phyloP scores from a whole-genome alignment of 495 filamentous ascomycete species.

The Neurospora pannonica region DNA sequence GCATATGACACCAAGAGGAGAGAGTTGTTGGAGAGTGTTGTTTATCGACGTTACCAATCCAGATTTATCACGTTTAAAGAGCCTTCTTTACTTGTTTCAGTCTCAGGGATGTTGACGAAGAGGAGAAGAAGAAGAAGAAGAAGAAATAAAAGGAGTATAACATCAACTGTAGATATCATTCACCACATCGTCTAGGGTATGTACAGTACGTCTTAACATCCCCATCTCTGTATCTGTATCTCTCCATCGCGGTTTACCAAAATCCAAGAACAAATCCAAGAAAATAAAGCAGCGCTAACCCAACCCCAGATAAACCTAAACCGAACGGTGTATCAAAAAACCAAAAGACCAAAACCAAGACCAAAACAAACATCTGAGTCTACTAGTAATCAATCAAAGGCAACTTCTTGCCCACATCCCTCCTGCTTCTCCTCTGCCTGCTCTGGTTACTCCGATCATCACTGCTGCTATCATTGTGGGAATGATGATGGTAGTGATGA shows the following conservation, averaged over 20 bases:
- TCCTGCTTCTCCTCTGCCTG: constrained; percentile 39
- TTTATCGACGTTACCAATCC: too few species aligned
- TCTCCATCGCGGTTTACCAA: not conserved
- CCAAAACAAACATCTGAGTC: not conserved
- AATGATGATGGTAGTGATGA: constrained; percentile 26
- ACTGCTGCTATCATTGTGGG: not conserved
- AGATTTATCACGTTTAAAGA: not conserved
- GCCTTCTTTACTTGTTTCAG: not conserved
- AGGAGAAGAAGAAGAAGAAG: not conserved
- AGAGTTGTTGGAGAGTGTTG: too few species aligned
- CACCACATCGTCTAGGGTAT: not conserved
- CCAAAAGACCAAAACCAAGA: not conserved
- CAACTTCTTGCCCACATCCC: constrained; percentile 73
- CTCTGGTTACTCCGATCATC: constrained; percentile 30
- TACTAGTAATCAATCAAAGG: constrained; percentile 63
- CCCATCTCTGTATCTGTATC: not conserved
- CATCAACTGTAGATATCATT: not conserved
- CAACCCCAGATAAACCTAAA: not conserved
- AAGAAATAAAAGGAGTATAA: not conserved
- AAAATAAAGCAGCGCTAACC: not conserved
- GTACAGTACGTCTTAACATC: not conserved
- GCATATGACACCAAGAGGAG: too few species aligned
- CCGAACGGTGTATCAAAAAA: too few species aligned
- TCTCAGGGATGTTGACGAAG: not conserved
- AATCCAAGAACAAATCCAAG: not conserved